Conservation (phyloP, 257 asterid genomes). For the Nyctanthes arbortristis region DNA sequence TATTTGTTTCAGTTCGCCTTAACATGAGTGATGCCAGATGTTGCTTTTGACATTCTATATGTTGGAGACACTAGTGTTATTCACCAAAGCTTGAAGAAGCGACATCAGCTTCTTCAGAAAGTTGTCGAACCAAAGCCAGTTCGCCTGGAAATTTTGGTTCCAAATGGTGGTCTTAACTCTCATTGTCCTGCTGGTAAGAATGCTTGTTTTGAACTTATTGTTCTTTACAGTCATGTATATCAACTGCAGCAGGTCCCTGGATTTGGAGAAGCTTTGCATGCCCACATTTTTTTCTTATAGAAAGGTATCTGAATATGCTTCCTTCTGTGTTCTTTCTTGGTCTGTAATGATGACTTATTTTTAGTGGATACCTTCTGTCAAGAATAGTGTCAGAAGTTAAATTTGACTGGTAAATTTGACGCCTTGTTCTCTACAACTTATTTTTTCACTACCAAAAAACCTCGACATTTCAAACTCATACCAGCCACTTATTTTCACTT, state of each 20-base stretch:
- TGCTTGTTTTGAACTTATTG: constrained; percentile 1
- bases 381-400: not conserved
- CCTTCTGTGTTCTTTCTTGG: not conserved
- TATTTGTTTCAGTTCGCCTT: constrained; percentile 39
- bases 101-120: constrained; percentile 75
- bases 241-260: not conserved
- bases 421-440: too few relatives aligned
- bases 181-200: constrained; percentile 70
- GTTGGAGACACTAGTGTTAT: constrained; percentile 96
- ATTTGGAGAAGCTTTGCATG: not conserved
- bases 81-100: constrained; percentile 88
- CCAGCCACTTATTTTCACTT: too few relatives aligned
- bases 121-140: constrained; percentile 77
- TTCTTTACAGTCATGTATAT: not conserved
- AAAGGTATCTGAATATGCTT: not conserved
- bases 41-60: constrained; percentile 90
- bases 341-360: not conserved
- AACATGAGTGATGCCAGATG: constrained; percentile 60
- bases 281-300: not conserved
- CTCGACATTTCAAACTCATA: too few relatives aligned
- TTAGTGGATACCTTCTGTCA: not conserved
- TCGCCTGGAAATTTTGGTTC: constrained; percentile 93
- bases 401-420: not conserved
- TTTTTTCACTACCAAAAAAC: too few relatives aligned
- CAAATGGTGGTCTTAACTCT: constrained; percentile 71